Percentiles rank a stretch among this genome's conserved stretches.
Conservation (phyloP, 306 rosid species). For the Prunus davidiana region DNA sequence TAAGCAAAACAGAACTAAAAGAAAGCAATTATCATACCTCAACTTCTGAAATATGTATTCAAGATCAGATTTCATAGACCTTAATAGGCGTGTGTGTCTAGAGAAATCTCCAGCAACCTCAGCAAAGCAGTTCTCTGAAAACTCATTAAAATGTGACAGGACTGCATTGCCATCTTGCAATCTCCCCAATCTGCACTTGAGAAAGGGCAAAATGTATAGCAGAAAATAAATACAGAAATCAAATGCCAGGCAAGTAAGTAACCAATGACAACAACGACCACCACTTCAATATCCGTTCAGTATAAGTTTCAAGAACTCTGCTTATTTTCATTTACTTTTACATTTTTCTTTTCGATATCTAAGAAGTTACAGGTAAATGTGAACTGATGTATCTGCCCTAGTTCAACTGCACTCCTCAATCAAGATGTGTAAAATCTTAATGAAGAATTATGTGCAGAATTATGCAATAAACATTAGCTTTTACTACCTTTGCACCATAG, state of each 20-base stretch:
- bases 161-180: slow-evolving; percentile 95
- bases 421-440: neutral
- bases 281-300: neutral
- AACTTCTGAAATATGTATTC: slow-evolving; percentile 86
- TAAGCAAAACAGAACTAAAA: neutral
- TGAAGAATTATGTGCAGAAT: neutral
- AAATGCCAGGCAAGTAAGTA: neutral
- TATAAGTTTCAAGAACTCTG: neutral
- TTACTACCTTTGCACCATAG: neutral
- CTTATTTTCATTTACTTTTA: too few species aligned
- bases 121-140: slow-evolving; percentile 70
- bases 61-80: slow-evolving; percentile 82
- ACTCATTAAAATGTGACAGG: slow-evolving; percentile 79
- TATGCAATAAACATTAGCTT: neutral
- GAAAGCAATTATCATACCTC: slow-evolving; percentile 39
- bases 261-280: neutral
- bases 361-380: neutral
- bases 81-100: slow-evolving; percentile 56
- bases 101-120: slow-evolving; percentile 70
- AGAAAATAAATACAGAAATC: neutral
- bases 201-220: neutral
- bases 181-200: slow-evolving; percentile 75
- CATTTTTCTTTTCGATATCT: too few species aligned
- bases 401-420: neutral
- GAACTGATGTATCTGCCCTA: neutral